These are phyloP conservation scores for Penicillium lividum DNA, from an alignment of 495 filamentous ascomycete species.

Conservation along the genomic window DNA sequence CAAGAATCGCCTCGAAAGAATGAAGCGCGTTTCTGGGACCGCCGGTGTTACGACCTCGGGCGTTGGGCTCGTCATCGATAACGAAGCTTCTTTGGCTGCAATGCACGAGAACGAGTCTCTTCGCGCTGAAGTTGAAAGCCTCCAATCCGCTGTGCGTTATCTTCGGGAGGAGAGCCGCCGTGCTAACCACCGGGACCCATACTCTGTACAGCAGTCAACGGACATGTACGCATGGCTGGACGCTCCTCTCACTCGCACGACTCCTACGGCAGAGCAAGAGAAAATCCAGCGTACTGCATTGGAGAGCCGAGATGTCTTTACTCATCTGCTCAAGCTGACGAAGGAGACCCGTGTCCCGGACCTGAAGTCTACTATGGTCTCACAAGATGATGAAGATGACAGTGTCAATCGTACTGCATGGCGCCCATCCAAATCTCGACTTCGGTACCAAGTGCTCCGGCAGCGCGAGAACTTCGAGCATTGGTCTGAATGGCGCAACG, in stretches of 20 bases:
- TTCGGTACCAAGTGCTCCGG: constrained; percentile 58
- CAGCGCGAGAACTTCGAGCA: constrained; percentile 62
- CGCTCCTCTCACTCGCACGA: constrained; percentile 57
- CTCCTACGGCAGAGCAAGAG: constrained; percentile 51
- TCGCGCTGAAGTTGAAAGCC: constrained; percentile 64
- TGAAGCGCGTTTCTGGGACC: constrained; percentile 48
- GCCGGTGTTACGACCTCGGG: constrained; percentile 48
- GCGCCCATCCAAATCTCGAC: constrained; percentile 59
- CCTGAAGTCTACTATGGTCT: constrained; percentile 43
- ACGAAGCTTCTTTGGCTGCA: constrained; percentile 51
- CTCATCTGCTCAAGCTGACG: constrained; percentile 69
- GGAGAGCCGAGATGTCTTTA: constrained; percentile 70
- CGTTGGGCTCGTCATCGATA: constrained; percentile 46
- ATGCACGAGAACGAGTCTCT: constrained; percentile 75
- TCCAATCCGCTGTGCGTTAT: constrained; percentile 77
- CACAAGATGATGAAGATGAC: constrained; percentile 22
- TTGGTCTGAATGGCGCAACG: constrained; percentile 61
- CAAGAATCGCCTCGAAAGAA: constrained; percentile 66
- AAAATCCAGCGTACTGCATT: constrained; percentile 59
- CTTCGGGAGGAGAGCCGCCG: constrained; percentile 76
- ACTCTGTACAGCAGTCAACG: constrained; percentile 54
- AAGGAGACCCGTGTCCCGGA: constrained; percentile 60
- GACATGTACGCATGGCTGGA: constrained; percentile 60
- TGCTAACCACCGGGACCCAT: constrained; percentile 60
- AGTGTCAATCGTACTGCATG: constrained; percentile 56